Percentiles rank a stretch among this genome's conserved stretches.
Conservation (phyloP, 2,329 filamentous ascomycete species). For the Pseudogymnoascus sp. region DNA sequence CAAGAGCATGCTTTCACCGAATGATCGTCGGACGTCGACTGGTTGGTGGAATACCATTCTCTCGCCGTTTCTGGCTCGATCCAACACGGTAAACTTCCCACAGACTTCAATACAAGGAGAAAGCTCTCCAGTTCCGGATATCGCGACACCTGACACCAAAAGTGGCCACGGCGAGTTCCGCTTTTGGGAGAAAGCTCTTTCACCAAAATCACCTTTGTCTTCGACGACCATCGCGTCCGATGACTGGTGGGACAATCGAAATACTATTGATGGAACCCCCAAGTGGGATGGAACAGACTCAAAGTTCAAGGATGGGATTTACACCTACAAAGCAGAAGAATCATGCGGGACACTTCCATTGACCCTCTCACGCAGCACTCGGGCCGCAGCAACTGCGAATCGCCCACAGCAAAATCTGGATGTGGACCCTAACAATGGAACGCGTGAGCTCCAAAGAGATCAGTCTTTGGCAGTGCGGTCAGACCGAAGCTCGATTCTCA, state of each 20-base stretch:
- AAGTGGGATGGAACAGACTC: constrained; percentile 12
- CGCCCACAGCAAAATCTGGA: background rate
- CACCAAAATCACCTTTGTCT: constrained; percentile 23
- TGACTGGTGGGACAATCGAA: constrained; percentile 32
- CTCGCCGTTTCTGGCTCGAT: constrained; percentile 51
- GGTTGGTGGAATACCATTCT: constrained; percentile 75
- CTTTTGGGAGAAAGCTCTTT: constrained; percentile 28
- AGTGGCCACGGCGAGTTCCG: constrained; percentile 18
- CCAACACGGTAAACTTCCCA: constrained; percentile 24
- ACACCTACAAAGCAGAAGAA: constrained; percentile 4
- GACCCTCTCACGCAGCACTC: constrained; percentile 2
- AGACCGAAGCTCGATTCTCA: background rate
- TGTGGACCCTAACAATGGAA: background rate
- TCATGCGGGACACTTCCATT: background rate
- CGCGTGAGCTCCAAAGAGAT: background rate
- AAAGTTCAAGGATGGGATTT: background rate
- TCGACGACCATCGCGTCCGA: constrained; percentile 25
- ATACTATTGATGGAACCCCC: constrained; percentile 14
- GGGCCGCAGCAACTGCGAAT: background rate
- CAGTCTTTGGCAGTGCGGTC: background rate
- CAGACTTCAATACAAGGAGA: background rate
- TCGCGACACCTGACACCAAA: constrained; percentile 24
- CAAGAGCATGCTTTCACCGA: constrained; percentile 17
- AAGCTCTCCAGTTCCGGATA: constrained; percentile 23
- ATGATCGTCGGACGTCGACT: constrained; percentile 41